Base-by-base conservation (phyloP, 192 early-diverging fungal species). In the Jimgerdemannia flammicorona region DNA sequence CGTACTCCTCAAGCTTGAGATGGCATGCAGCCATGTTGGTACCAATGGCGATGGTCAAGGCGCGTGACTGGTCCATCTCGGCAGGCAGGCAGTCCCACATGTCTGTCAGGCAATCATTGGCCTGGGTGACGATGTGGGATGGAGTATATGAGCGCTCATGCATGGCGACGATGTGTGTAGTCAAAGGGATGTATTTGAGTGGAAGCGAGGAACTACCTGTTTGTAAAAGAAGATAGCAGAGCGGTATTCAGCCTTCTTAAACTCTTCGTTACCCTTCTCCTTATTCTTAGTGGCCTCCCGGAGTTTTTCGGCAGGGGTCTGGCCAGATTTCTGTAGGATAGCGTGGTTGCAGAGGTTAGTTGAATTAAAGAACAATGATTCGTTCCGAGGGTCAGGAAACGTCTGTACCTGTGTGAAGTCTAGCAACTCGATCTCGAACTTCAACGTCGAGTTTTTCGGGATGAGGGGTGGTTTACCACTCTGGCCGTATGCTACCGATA, bases 381-480 rank as follows among this genome's bases (percentile, higher is more conserved):
- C 29, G 29, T 29, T 29, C 29, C 1, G 29, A 29, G 29, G 29
- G 29, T 29, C 29, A 29, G 29, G 29, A 29, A 29, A 29, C 29
- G 29, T 29, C 29, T 29, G 29, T 29, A 29, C 29, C 77, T 89
- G 86, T 83, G 91, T 91, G 74, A 91, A 82, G 43, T 85, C 84
- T 44, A 96, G 83, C 69, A 97, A 81, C 85, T 96, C 95, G 73
- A 97, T 91, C 83, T 95, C 94, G 81, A 99, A 99, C 69, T 91
- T 86, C 66, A 99, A 87, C 68, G 94, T 96, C 19, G 95, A 90
- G 86, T 97, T 95, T 64, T 80, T 81, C 18, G 93, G 93, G 83
- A 98, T 98, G 76, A 97, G 95, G 78, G 96, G 96, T 49, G 96
- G 96, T 76, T 96, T 95, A 76, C 97, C 97, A 73, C 89, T 90